Base-by-base conservation (phyloP, 352 stramenopile species). In the Phytophthora pseudosyringae region DNA sequence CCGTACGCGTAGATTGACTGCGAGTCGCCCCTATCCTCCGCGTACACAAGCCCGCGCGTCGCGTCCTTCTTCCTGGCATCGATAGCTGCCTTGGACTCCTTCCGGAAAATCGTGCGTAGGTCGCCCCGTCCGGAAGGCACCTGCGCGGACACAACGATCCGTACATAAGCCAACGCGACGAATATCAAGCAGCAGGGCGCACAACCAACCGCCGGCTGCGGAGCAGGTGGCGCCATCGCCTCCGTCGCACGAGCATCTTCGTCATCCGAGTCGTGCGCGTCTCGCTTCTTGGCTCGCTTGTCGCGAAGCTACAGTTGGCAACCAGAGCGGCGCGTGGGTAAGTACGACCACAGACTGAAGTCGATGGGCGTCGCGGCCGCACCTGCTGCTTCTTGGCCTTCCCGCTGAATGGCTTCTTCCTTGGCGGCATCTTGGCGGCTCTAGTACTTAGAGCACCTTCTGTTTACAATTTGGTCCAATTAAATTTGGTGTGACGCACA, bases 371-470 rank as follows among this genome's bases (percentile, higher is more conserved):
- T 12, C 26, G n/a, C 13, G 7, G 0, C 2, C 28, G 28, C 25
- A 90, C 85, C 80, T 95, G 87, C 59, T 93, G 83, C 75, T 95
- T 95, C 81, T 95, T 95, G 60, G 83, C 84, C 58, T 95, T 95
- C 64, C 83, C 85, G 55, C 84, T 93, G 58, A 95, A 95, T n/a
- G 84, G 87, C 71, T 86, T 93, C 73, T 87, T 91, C 59, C 79
- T 64, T 18, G 77, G 69, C 44, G 72, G 21, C 72, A 83, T 84
- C 18, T 33, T 13, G 18, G 21, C 21, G 21, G 21, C 21, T 21
- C 21, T 2, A 21, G 21, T 21, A n/a, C n/a, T n/a, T n/a, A 21
- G 21, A 21, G 21, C 21, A 2, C 21, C 21, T 21, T 21, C 21
- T 21, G 21, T 21, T 21, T 21, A 21, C 21, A 21, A 21, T 2